phyloP scores from a whole-genome alignment of 371 early-diverging fungal genomes.

The Mucor sp. region DNA sequence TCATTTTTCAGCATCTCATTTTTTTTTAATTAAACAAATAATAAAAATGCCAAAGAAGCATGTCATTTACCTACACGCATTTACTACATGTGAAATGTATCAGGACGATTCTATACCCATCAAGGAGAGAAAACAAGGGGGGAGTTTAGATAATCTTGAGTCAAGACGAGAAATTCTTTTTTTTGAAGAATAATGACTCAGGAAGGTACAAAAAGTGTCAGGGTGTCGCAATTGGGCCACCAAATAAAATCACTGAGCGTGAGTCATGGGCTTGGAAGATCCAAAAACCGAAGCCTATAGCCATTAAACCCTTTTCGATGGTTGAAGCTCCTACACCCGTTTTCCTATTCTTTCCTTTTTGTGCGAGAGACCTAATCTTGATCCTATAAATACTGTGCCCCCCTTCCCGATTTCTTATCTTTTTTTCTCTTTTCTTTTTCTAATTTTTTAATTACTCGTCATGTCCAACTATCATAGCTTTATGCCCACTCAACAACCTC shows the following conservation, averaged over 20 bases:
- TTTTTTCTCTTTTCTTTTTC: constrained; percentile 9
- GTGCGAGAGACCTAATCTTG: neutral
- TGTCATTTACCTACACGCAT: neutral
- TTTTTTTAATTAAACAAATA: neutral
- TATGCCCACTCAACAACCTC: constrained; percentile 3
- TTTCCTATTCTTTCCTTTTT: constrained; percentile 6
- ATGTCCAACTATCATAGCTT: constrained; percentile 23
- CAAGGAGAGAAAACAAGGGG: neutral
- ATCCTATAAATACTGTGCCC: neutral
- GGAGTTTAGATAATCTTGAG: constrained; percentile 3
- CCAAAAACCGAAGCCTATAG: neutral
- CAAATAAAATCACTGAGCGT: neutral
- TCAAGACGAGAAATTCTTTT: neutral
- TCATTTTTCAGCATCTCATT: neutral
- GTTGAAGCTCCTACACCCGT: neutral
- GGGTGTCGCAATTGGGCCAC: neutral
- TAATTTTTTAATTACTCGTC: constrained; percentile 3
- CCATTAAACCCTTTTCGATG: neutral
- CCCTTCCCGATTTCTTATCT: neutral
- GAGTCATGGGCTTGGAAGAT: constrained; percentile 3
- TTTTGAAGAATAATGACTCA: constrained; percentile 3
- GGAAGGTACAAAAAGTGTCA: constrained; percentile 3
- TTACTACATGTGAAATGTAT: neutral
- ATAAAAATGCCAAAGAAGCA: neutral
- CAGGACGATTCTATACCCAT: neutral